Evolutionary conservation across 208 protist genomes (phyloP).

Genomic region (Borovskyia barvae): DNA sequence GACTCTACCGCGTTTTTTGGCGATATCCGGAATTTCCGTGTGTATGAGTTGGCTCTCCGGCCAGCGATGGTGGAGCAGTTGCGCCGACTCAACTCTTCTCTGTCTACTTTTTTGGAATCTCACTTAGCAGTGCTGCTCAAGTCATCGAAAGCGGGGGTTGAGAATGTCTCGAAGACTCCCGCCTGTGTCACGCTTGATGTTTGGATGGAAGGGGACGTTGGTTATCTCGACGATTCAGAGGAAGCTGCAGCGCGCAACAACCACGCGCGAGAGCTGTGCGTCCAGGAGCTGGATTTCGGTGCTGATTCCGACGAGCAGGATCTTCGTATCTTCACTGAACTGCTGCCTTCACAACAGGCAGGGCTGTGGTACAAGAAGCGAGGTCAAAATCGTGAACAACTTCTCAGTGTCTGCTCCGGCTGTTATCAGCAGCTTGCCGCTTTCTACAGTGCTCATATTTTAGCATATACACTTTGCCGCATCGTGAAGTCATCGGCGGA

Average conservation of each 20-base stretch:
- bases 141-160: constrained; percentile 27
- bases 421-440: constrained; percentile 21
- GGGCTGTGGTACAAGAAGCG: constrained; percentile 17
- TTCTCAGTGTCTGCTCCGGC: constrained; percentile 10
- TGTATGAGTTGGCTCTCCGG: constrained; percentile 69
- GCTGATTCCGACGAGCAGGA: constrained; percentile 47
- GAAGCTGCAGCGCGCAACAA: constrained; percentile 7
- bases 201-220: constrained; percentile 45
- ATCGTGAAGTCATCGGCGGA: constrained; percentile 5
- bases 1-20: constrained; percentile 43
- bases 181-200: constrained; percentile 35
- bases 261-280: constrained; percentile 23
- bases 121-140: constrained; percentile 38
- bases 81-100: constrained; percentile 25
- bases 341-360: constrained; percentile 20
- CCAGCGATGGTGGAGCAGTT: constrained; percentile 55
- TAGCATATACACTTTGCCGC: constrained; percentile 10
- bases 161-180: constrained; percentile 31
- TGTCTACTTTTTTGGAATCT: constrained; percentile 31
- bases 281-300: constrained; percentile 73
- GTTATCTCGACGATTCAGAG: constrained; percentile 27
- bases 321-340: constrained; percentile 20
- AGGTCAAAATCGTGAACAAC: constrained; percentile 13
- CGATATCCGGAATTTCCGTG: constrained; percentile 64
- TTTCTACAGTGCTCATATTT: constrained; percentile 14